Percentiles rank a stretch among this genome's conserved stretches.
phyloP scores from a whole-genome alignment of 306 rosid species.

The Glycine tomentella region DNA sequence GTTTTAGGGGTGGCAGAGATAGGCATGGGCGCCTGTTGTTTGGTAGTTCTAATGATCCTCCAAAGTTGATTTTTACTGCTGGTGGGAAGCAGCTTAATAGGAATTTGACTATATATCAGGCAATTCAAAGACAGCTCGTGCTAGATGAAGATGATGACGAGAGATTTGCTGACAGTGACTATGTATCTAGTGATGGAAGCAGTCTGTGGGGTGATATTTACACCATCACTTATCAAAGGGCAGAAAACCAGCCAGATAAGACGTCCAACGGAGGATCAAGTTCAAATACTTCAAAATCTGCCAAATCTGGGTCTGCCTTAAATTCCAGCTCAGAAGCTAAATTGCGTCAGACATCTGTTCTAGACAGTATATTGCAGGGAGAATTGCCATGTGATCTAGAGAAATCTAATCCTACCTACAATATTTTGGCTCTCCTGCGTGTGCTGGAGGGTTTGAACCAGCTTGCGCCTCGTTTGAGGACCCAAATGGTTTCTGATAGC shows the following conservation, averaged over 20 bases:
- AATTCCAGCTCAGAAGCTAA: conserved; percentile 65
- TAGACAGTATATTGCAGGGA: conserved; percentile 88
- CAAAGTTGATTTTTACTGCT: conserved; percentile 73
- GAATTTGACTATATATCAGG: conserved; percentile 91
- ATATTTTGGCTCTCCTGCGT: conserved; percentile 77
- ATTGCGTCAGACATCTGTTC: conserved; percentile 64
- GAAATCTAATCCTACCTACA: conserved; percentile 80
- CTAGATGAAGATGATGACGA: conserved; percentile 93
- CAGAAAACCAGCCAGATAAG: conserved; percentile 71
- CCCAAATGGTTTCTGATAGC: conserved; percentile 65
- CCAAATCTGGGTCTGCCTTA: conserved; percentile 64
- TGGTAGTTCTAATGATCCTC: conserved; percentile 72
- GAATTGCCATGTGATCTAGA: conserved; percentile 92
- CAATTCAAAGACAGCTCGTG: conserved; percentile 85
- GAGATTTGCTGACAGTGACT: conserved; percentile 79
- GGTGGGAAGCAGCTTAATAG: conserved; percentile 88
- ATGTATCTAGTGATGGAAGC: conserved; percentile 80
- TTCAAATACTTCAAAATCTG: conserved; percentile 60
- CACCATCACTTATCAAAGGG: conserved; percentile 87
- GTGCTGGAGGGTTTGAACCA: conserved; percentile 93
- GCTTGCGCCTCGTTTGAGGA: conserved; percentile 79
- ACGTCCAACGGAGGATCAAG: conserved; percentile 66
- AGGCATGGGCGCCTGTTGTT: conserved; percentile 75
- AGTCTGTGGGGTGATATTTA: conserved; percentile 89
- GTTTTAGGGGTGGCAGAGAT: conserved; percentile 81